Base-by-base conservation (phyloP, 208 protist genomes). In the Trypanosoma avium region DNA sequence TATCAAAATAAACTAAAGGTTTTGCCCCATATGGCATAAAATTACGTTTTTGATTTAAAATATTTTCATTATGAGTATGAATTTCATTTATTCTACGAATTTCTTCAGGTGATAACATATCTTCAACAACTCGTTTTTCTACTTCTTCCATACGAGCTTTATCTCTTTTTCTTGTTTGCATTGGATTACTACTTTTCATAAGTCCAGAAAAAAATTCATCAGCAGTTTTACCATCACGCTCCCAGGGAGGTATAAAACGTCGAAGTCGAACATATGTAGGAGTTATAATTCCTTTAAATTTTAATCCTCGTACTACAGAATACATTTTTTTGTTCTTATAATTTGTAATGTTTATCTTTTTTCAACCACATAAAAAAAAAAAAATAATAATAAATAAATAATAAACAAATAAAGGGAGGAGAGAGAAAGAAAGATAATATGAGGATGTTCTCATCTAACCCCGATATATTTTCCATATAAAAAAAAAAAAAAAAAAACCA, bases 221-320 rank as follows among this genome's bases (percentile, higher is more conserved):
- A 6, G 82, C 82, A 19, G 82, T 77, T 70, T 92, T 92, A 6
- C 87, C 87, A 30, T 91, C 84, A 17, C 63, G 66, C 59, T 93
- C 90, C 87, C 90, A 96, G 24, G 90, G 90, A 15, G 90, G 86
- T 8, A 93, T 65, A 68, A 96, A 96, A 29, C 90, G 90, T 27
- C 81, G 77, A 0, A 22, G 42, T 10, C 40, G 40, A 17, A 64
- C 15, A n/a, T 9, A 7, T 1, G 60, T 79, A 2, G 32, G 2
- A 8, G 13, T 7, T 19, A 76, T 7, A 53, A 54, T 0, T 32
- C 52, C 38, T 49, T 29, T 58, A 24, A 3, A 27, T 9, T 2
- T 30, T n/a, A 63, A 49, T 17, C 17, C 27, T 32, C 35, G 43
- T 17, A 32, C 1, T 47, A 40, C 7, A 19, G 5, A 21, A 15